Evolutionary conservation across 257 asterid genomes (phyloP).

Genomic region (Solanum corneliomulleri): DNA sequence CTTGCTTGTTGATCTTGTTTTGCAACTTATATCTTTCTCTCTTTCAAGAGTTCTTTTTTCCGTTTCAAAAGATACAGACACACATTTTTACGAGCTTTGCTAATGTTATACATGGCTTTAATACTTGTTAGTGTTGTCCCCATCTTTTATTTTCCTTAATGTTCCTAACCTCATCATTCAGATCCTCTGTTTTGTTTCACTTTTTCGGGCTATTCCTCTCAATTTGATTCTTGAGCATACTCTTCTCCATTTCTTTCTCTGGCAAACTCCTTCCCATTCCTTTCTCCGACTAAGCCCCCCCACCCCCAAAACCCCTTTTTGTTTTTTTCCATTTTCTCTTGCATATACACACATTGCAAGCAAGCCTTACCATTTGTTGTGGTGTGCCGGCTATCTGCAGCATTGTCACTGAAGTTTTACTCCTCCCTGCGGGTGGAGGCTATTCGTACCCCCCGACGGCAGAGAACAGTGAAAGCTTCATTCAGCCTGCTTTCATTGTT

Average conservation of each 20-base stretch:
- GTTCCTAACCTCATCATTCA: neutral
- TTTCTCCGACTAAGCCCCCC: neutral
- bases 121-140: neutral
- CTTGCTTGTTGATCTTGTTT: neutral
- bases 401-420: neutral
- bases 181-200: neutral
- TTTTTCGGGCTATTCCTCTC: neutral
- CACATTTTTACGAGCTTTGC: neutral
- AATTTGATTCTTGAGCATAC: neutral
- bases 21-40: neutral
- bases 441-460: neutral
- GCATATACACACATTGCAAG: neutral
- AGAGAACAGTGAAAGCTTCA: neutral
- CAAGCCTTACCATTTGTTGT: neutral
- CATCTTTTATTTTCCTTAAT: neutral
- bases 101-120: neutral
- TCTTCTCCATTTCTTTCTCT: neutral
- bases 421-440: neutral
- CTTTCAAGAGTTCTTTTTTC: neutral
- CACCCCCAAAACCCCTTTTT: neutral
- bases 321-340: neutral
- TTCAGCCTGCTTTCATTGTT: neutral
- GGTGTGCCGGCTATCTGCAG: neutral
- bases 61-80: neutral
- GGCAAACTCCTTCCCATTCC: neutral